A percentile compares a stretch with the other conserved stretches of the same genome.
phyloP scores from a whole-genome alignment of 495 filamentous ascomycete genomes.

The Penicillium macrosclerotiorum region DNA sequence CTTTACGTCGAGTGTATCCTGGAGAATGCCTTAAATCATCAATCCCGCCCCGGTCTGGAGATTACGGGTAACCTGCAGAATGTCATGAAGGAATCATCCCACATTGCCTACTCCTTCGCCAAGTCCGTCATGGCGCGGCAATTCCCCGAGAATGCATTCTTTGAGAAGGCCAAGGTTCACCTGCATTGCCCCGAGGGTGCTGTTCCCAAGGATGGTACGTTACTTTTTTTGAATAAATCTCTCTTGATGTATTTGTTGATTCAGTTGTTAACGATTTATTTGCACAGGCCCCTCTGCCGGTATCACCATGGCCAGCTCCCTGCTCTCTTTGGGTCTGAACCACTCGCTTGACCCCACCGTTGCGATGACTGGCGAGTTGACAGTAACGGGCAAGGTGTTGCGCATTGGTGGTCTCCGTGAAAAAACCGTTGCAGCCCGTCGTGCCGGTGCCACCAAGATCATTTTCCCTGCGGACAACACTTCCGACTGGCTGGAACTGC shows the following conservation, averaged over 20 bases:
- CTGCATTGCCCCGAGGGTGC: constrained; percentile 97
- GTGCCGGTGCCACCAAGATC: constrained; percentile 91
- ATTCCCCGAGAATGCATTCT: constrained; percentile 89
- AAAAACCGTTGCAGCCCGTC: constrained; percentile 96
- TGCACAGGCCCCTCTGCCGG: constrained; percentile 75
- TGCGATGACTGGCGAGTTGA: constrained; percentile 98
- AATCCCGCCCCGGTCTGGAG: constrained; percentile 74
- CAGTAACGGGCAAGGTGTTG: constrained; percentile 94
- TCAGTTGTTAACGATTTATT: constrained; percentile 17
- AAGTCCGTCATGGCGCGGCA: constrained; percentile 81
- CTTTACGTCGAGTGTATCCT: constrained; percentile 97
- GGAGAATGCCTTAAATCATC: constrained; percentile 69
- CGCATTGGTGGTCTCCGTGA: constrained; percentile 94
- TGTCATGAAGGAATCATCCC: constrained; percentile 96
- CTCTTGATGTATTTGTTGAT: neutral
- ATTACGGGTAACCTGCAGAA: constrained; percentile 92
- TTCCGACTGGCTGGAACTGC: constrained; percentile 96
- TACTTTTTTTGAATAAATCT: neutral
- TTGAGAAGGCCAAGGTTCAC: constrained; percentile 93
- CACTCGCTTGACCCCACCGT: constrained; percentile 77
- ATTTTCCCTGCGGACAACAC: constrained; percentile 94
- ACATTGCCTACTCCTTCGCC: constrained; percentile 93
- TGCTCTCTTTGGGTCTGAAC: constrained; percentile 81
- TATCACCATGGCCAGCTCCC: constrained; percentile 92
- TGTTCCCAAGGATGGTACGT: constrained; percentile 84